A percentile compares a stretch with the other conserved stretches of the same genome.
These are phyloP conservation scores for Psilocybe azurescens DNA, from an alignment of 768 basidiomycete species.

Conservation along the genomic window DNA sequence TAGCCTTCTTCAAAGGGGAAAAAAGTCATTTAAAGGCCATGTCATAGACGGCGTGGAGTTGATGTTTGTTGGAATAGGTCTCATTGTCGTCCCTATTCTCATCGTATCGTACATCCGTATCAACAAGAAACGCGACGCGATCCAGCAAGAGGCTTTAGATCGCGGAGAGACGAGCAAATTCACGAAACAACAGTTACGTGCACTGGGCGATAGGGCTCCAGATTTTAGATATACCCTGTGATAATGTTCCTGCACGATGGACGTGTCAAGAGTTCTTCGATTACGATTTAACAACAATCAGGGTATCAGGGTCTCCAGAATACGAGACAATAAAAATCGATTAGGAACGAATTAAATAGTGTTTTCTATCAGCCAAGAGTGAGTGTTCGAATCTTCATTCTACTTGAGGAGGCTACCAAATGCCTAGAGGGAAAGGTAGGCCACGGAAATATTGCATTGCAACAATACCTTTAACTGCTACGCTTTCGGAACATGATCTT, in stretches of 20 bases:
- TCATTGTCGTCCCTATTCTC: slow-evolving; percentile 54
- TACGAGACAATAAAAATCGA: no score
- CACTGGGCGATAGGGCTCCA: slow-evolving; percentile 26
- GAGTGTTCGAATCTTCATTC: no score
- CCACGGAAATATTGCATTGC: no score
- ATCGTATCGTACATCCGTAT: slow-evolving; percentile 57
- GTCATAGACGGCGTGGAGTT: slow-evolving; percentile 56
- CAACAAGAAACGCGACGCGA: slow-evolving; percentile 56
- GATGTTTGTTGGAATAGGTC: slow-evolving; percentile 69
- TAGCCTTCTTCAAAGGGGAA: background rate
- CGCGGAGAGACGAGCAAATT: slow-evolving; percentile 38
- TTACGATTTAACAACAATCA: no score
- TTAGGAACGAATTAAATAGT: no score
- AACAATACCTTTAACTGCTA: no score
- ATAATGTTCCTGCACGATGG: background rate
- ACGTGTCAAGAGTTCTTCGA: no score
- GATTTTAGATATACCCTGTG: slow-evolving; percentile 27
- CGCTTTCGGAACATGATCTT: slow-evolving; percentile 12
- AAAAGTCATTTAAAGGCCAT: background rate
- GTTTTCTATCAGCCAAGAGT: no score
- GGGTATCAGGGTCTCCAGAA: no score
- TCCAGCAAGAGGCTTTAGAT: slow-evolving; percentile 32
- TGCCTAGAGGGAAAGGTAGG: no score
- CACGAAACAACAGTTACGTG: slow-evolving; percentile 38
- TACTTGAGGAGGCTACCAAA: no score